These are phyloP conservation scores for Epichloe aotearoae DNA, from an alignment of 2,329 filamentous ascomycete genomes.

Conservation along the genomic window DNA sequence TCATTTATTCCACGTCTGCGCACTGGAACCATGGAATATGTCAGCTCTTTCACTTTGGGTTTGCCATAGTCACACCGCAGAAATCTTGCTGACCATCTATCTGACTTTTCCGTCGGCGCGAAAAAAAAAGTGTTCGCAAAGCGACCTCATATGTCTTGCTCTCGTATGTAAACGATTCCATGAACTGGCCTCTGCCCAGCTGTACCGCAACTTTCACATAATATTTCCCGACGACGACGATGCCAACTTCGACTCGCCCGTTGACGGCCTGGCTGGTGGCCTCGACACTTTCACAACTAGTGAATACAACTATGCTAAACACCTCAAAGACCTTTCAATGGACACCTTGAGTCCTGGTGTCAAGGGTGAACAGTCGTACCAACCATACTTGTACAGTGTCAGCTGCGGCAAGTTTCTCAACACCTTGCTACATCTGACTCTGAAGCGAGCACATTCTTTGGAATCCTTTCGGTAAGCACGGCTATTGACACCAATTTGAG, in stretches of 20 bases:
- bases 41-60: too few relatives aligned
- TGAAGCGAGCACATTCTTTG: constrained; percentile 40
- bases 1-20: too few relatives aligned
- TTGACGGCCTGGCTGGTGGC: constrained; percentile 43
- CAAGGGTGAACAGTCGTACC: constrained; percentile 40
- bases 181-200: constrained; percentile 40
- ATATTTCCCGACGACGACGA: constrained; percentile 49
- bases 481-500: neutral
- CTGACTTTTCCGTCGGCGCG: neutral
- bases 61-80: too few relatives aligned
- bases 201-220: constrained; percentile 48
- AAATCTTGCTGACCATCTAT: neutral
- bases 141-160: constrained; percentile 42
- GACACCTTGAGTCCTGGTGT: constrained; percentile 39
- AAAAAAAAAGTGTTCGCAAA: constrained; percentile 30
- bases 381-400: constrained; percentile 37
- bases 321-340: constrained; percentile 41
- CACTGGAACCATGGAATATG: too few relatives aligned
- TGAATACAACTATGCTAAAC: constrained; percentile 48
- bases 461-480: constrained; percentile 40
- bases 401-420: constrained; percentile 53
- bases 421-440: constrained; percentile 41
- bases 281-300: constrained; percentile 50
- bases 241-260: constrained; percentile 34
- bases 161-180: constrained; percentile 45